Evolutionary conservation across 176 grass and related monocot genomes (phyloP).

Genomic region (Calamus simplicifolius): DNA sequence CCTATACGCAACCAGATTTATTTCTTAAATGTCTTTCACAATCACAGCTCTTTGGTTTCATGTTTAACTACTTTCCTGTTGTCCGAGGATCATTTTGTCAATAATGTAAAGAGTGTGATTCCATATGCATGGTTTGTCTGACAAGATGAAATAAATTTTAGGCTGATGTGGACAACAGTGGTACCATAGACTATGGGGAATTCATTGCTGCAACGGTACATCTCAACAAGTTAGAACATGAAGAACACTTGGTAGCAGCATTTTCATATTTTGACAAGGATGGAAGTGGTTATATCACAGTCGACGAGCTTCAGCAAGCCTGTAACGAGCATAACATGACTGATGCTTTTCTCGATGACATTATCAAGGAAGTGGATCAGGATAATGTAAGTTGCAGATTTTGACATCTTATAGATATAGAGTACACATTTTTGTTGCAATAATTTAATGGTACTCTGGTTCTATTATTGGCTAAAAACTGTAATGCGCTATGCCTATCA

Average conservation of each 20-base stretch:
- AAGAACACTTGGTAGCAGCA: constrained; percentile 89
- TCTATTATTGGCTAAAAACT: not conserved
- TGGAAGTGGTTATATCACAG: constrained; percentile 93
- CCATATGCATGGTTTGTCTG: constrained; percentile 17
- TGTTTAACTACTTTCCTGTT: not conserved
- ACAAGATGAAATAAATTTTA: constrained; percentile 29
- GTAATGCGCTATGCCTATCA: no score
- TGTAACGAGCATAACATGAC: constrained; percentile 96
- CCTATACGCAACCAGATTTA: no score
- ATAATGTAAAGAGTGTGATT: constrained; percentile 3
- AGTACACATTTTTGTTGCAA: not conserved
- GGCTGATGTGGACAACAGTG: constrained; percentile 96
- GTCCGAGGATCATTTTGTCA: not conserved
- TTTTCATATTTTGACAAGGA: constrained; percentile 99
- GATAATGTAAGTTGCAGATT: constrained; percentile 72
- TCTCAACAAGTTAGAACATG: constrained; percentile 93
- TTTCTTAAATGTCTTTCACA: no score
- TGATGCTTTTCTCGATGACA: constrained; percentile 92
- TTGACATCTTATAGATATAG: not conserved
- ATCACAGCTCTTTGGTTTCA: not conserved
- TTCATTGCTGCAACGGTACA: constrained; percentile 99
- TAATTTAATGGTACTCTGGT: not conserved
- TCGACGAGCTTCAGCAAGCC: constrained; percentile 95
- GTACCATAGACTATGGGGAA: constrained; percentile 95
- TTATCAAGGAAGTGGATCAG: constrained; percentile 92